Evolutionary conservation across 345 rosid genomes (phyloP), one percentile per base, ranked within the genome.

Genomic region (Eucalyptus tenuipes): DNA sequence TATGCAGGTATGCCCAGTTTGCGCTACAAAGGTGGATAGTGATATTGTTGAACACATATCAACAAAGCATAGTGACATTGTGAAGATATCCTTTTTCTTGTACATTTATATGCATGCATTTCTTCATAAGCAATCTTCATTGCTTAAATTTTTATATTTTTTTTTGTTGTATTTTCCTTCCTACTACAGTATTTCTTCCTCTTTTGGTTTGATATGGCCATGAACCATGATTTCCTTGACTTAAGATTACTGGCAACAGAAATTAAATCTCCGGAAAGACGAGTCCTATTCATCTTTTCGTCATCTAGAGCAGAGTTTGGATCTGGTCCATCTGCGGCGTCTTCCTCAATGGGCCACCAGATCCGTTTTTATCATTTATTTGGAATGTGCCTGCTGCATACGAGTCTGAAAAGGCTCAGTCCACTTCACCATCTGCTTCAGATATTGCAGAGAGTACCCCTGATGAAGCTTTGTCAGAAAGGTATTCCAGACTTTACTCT

Each of bases 1-100:
- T 37, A n/a, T 93, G 85, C 94, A 94, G 96, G 92, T 92, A 49
- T 95, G 96, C 85, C 97, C 95, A 45, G 92, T 95, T 71, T 95
- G 96, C 89, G 87, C 92, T 66, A 87, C 90, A 49, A 90, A 92
- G 86, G 93, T 92, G 59, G 93, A 93, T 89, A 90, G 88, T 87
- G 91, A 94, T 86, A 92, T 94, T 86, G 93, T 95, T 87, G 93
- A 92, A 59, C 97, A 94, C 90, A 92, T 95, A 88, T 90, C 94
- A 29, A 59, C 88, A 80, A 93, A 92, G 68, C 96, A 93, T 86
- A 91, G 90, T 44, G 92, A 86, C 92, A 90, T 89, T 87, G 89
- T 92, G 37, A 93, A 93, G 92, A 94, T 94, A 95, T 95, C 97
- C 97, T 93, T 94, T 90, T 79, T 89, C 55, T 66, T 42, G 87